Base-by-base conservation (phyloP, 108 stramenopile species). In the Asterionellopsis glacialis region DNA sequence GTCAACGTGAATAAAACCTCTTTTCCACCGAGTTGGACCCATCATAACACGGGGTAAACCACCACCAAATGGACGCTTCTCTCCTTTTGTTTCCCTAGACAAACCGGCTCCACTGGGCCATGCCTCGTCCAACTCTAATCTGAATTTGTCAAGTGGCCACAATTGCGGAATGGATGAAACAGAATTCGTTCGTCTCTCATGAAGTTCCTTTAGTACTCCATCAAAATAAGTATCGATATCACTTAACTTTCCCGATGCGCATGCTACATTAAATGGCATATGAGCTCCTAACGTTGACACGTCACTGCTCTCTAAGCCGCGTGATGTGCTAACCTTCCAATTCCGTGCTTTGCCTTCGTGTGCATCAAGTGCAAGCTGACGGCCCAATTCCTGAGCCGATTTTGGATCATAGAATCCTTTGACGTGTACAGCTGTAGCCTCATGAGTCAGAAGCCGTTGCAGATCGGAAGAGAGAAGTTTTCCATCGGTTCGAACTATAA, bases 1-100 rank as follows among this genome's bases (percentile, higher is more conserved):
- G 65, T 97, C 95, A 22, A 94, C 94, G 67, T 96, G 97, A 33
- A 94, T 77, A 56, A 91, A 94, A 6, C 94, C 97, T 19, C 74
- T 73, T 51, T 81, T 79, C 92, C 94, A 96, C 16, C 91, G 67
- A 9, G 94, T 90, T 18, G 96, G 96, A 14, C 95, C 95, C 44
- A 73, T 64, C 96, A 96, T 96, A 24, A 97, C 62, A 6, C 96
- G 81, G 9, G 95, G 87, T 33, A 97, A 59, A 15, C 94, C 88
- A 26, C 80, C 87, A 38, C 85, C 81, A 58, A 75, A 73, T 23
- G 78, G 58, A 14, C 81, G 69, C 22, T 68, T 71, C 16, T 23
- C 14, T 23, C 43, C 28, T 11, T 57, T 41, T 10, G 57, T 40
- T 50, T 79, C 78, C 23, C 85, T 67, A 24, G 87, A 78, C 60